Percentiles rank a stretch among this genome's conserved stretches.
These are phyloP conservation scores for Suhomyces panamericanus DNA, from an alignment of 1,139 yeast species.

Conservation along the genomic window DNA sequence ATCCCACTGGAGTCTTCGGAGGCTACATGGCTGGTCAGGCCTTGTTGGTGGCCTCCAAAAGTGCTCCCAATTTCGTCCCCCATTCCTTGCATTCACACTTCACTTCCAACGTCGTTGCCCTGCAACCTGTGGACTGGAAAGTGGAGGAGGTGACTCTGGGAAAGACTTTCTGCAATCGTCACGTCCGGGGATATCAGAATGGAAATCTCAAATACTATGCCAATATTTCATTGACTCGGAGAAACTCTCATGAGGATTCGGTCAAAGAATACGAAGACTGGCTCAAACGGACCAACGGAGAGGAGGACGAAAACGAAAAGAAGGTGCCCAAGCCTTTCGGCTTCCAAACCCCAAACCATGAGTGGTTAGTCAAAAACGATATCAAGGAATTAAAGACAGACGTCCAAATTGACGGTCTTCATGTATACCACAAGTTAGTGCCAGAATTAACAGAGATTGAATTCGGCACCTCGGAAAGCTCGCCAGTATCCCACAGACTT, in stretches of 20 bases:
- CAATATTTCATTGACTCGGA: slow-evolving; percentile 50
- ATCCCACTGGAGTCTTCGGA: slow-evolving; percentile 42
- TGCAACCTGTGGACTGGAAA: slow-evolving; percentile 20
- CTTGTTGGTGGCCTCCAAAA: slow-evolving; percentile 36
- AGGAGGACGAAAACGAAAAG: slow-evolving; percentile 26
- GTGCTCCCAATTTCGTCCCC: slow-evolving; percentile 36
- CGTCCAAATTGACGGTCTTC: not conserved
- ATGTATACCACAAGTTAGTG: slow-evolving; percentile 41
- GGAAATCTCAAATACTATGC: slow-evolving; percentile 53
- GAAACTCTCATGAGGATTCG: slow-evolving; percentile 30
- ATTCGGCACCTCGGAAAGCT: slow-evolving; percentile 21
- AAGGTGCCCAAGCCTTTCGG: slow-evolving; percentile 32
- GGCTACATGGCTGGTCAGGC: slow-evolving; percentile 47
- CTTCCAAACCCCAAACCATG: slow-evolving; percentile 41
- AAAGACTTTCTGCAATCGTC: slow-evolving; percentile 58
- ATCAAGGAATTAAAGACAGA: slow-evolving; percentile 14
- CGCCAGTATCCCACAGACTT: slow-evolving; percentile 37
- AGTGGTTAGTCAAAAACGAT: slow-evolving; percentile 17
- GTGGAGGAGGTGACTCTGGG: slow-evolving; percentile 47
- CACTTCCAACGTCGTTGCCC: slow-evolving; percentile 29
- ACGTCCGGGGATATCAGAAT: slow-evolving; percentile 56
- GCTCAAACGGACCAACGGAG: slow-evolving; percentile 15
- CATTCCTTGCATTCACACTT: slow-evolving; percentile 47
- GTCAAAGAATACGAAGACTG: slow-evolving; percentile 28
- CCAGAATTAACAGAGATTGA: slow-evolving; percentile 34